A percentile compares a stretch with the other conserved stretches of the same genome.
Evolutionary conservation across 768 basidiomycete genomes (phyloP).

Genomic region (Exidia glandulosa): DNA sequence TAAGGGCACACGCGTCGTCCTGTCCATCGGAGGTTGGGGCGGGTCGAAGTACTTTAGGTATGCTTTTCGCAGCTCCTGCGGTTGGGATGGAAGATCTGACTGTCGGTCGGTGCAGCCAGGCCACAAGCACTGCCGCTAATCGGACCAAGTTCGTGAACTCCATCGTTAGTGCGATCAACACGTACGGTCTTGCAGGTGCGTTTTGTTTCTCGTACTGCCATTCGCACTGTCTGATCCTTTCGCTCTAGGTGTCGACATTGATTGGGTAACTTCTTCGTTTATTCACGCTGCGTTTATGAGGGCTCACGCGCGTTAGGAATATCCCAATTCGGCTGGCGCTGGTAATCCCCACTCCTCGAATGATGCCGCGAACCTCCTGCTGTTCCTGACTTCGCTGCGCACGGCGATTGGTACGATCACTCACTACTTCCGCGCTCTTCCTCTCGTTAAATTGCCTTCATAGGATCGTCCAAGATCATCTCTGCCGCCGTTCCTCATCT

Average conservation of each 20-base stretch:
- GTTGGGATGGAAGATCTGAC: background rate
- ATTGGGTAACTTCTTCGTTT: slow-evolving; percentile 35
- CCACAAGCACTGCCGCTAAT: slow-evolving; percentile 37
- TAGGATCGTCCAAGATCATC: slow-evolving; percentile 41
- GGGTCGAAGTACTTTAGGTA: slow-evolving; percentile 33
- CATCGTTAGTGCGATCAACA: slow-evolving; percentile 42
- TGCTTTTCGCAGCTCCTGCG: background rate
- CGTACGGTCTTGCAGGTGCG: slow-evolving; percentile 50
- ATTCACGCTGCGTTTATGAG: background rate
- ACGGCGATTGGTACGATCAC: slow-evolving; percentile 32
- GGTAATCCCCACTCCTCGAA: slow-evolving; percentile 49
- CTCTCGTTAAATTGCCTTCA: background rate
- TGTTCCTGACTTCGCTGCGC: slow-evolving; percentile 48
- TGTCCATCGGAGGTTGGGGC: slow-evolving; percentile 66
- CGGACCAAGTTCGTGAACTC: slow-evolving; percentile 47
- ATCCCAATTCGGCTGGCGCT: slow-evolving; percentile 52
- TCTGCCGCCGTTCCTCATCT: slow-evolving; percentile 58
- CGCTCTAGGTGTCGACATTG: slow-evolving; percentile 37
- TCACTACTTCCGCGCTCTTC: background rate
- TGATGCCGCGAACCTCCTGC: slow-evolving; percentile 55
- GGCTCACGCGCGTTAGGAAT: slow-evolving; percentile 37
- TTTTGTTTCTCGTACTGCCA: background rate
- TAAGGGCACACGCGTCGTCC: slow-evolving; percentile 50
- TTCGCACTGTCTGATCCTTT: background rate
- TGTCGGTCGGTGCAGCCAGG: slow-evolving; percentile 28